Conservation (phyloP, 2,329 filamentous ascomycete species). For the Calonectria naviculata region DNA sequence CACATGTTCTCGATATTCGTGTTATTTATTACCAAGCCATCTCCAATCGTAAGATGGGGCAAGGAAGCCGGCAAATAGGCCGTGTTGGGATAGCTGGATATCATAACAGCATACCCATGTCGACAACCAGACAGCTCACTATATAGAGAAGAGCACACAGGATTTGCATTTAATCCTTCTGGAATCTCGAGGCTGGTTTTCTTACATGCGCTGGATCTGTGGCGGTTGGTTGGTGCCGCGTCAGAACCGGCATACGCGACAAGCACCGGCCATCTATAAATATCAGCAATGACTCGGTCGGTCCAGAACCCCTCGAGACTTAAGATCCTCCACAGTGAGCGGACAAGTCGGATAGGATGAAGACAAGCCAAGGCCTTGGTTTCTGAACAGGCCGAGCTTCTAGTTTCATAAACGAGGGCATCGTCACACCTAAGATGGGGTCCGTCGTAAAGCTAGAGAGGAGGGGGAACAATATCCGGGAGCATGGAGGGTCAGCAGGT, state of each 20-base stretch:
- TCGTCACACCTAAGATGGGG: neutral
- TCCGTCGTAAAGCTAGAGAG: neutral
- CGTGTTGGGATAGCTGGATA: neutral
- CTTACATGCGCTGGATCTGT: neutral
- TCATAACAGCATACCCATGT: neutral
- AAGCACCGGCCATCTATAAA: conserved; percentile 14
- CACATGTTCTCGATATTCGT: neutral
- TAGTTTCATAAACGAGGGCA: conserved; percentile 8
- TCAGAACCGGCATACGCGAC: conserved; percentile 9
- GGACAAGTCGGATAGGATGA: neutral
- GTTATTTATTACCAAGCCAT: neutral
- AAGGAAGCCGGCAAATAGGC: neutral
- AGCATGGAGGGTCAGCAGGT: conserved; percentile 1
- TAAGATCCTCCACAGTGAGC: neutral
- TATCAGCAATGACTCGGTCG: neutral
- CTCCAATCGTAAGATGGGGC: too few relatives aligned
- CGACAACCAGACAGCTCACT: neutral
- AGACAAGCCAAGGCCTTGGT: neutral
- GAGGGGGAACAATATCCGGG: neutral
- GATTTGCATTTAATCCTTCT: neutral
- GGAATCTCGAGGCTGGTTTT: neutral
- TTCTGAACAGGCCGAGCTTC: neutral
- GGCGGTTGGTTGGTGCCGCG: conserved; percentile 2
- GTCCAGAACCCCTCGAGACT: neutral
- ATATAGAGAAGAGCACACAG: neutral